phyloP scores from a whole-genome alignment of 2,329 filamentous ascomycete species.

The Colletotrichum plurivorum region DNA sequence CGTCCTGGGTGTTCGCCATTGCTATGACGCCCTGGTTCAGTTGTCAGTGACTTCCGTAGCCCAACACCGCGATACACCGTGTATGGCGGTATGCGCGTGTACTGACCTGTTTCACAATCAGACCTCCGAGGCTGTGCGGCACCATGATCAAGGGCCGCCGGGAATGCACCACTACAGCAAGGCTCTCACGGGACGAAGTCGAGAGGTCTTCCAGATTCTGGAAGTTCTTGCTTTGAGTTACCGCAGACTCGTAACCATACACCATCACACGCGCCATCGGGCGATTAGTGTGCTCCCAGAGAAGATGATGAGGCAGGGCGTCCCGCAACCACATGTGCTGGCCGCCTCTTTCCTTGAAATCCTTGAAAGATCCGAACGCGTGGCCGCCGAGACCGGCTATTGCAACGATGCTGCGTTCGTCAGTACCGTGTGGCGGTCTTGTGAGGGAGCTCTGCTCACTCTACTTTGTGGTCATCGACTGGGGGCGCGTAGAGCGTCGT shows the following conservation, averaged over 20 bases:
- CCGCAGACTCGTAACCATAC: conserved; percentile 43
- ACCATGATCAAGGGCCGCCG: conserved; percentile 38
- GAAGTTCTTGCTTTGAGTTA: conserved; percentile 35
- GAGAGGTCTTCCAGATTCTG: conserved; percentile 39
- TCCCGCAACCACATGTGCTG: conserved; percentile 46
- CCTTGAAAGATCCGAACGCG: conserved; percentile 46
- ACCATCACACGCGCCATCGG: conserved; percentile 41
- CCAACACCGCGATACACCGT: too few relatives aligned
- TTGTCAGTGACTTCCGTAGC: background rate
- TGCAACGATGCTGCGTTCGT: too few relatives aligned
- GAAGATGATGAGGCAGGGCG: conserved; percentile 40
- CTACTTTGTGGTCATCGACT: too few relatives aligned
- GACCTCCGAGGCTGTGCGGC: conserved; percentile 42
- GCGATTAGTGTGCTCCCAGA: background rate
- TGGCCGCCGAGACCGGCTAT: conserved; percentile 43
- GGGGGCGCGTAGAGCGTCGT: too few relatives aligned
- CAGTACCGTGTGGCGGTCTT: too few relatives aligned
- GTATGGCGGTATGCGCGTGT: background rate
- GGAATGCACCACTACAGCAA: conserved; percentile 5
- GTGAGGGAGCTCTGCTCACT: too few relatives aligned
- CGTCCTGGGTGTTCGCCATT: background rate
- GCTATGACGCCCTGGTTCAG: background rate
- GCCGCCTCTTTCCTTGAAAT: conserved; percentile 44
- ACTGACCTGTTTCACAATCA: conserved; percentile 42
- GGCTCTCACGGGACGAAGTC: conserved; percentile 4